Conservation (phyloP, 768 basidiomycete species). For the Baorangia bicolor region DNA sequence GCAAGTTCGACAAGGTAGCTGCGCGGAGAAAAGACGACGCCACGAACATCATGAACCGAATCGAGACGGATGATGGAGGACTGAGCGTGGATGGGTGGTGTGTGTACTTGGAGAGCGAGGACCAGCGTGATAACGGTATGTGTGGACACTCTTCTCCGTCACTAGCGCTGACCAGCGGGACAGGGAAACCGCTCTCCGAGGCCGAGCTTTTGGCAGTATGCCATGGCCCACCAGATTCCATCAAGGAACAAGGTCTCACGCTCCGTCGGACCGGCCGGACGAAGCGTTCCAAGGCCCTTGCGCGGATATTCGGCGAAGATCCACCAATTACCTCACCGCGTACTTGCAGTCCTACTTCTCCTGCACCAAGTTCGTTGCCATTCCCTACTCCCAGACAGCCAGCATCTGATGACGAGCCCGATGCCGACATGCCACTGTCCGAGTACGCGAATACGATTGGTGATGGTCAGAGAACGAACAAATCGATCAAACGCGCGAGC, state of each 20-base stretch:
- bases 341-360: slow-evolving; percentile 38
- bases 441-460: slow-evolving; percentile 29
- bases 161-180: not conserved
- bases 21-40: slow-evolving; percentile 43
- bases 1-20: slow-evolving; percentile 77
- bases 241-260: slow-evolving; percentile 75
- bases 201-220: slow-evolving; percentile 81
- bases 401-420: slow-evolving; percentile 38
- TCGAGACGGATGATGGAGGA: slow-evolving; percentile 71
- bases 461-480: slow-evolving; percentile 28
- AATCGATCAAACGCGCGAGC: slow-evolving; percentile 75
- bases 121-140: slow-evolving; percentile 54
- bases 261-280: slow-evolving; percentile 55
- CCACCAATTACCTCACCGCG: slow-evolving; percentile 29
- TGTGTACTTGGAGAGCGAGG: slow-evolving; percentile 65
- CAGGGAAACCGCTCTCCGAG: slow-evolving; percentile 78
- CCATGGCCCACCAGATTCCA: slow-evolving; percentile 73
- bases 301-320: slow-evolving; percentile 48
- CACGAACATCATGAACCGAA: slow-evolving; percentile 48
- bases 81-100: slow-evolving; percentile 89
- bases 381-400: slow-evolving; percentile 10
- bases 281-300: slow-evolving; percentile 43
- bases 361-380: slow-evolving; percentile 19
- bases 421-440: slow-evolving; percentile 33
- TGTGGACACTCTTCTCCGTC: not conserved